Evolutionary conservation across 257 asterid genomes (phyloP), one percentile per base, ranked within the genome.

Genomic region (Ballota nigra): DNA sequence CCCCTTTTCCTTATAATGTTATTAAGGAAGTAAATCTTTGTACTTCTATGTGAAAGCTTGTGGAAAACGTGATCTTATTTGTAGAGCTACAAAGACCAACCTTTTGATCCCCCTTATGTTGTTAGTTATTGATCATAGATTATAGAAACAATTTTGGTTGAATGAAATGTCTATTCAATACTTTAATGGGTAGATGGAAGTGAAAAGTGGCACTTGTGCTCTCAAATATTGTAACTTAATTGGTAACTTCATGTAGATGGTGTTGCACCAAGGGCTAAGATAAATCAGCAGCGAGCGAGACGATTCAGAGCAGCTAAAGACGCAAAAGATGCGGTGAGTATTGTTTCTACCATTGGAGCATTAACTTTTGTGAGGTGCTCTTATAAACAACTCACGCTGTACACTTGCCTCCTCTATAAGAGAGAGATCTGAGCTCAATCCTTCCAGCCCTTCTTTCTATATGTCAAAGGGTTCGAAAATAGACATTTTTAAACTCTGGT

Each of bases 261-360:
- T 51, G 98, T 92, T 81, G 98, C 98, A 19, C 98, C 98, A 20
- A 88, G 98, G 86, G 98, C 98, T 16, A 92, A 92, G 86, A 92
- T 92, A 97, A 92, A 92, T 81, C 98, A 92, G 74, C 98, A 92
- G 78, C 81, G 98, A 64, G 80, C 98, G 29, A 84, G 98, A 83
- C 97, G 98, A 77, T 92, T 92, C 73, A 84, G 98, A 78, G 96
- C 98, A 24, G 98, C 96, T 75, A 90, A 92, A 86, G 98, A 92
- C 80, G 96, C 97, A 40, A 87, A 95, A 15, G 98, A 92, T 58
- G 86, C 90, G 83, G 98, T 88, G 58, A 79, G 85, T 70, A 28
- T 70, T 53, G 9, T 74, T 12, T 77, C 12, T 20, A n/a, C n/a
- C n/a, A n/a, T n/a, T n/a, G n/a, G n/a, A n/a, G n/a, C n/a, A n/a